A percentile compares a stretch with the other conserved stretches of the same genome.
phyloP scores from a whole-genome alignment of 2,329 filamentous ascomycete genomes.

The Colletotrichum tofieldiae region DNA sequence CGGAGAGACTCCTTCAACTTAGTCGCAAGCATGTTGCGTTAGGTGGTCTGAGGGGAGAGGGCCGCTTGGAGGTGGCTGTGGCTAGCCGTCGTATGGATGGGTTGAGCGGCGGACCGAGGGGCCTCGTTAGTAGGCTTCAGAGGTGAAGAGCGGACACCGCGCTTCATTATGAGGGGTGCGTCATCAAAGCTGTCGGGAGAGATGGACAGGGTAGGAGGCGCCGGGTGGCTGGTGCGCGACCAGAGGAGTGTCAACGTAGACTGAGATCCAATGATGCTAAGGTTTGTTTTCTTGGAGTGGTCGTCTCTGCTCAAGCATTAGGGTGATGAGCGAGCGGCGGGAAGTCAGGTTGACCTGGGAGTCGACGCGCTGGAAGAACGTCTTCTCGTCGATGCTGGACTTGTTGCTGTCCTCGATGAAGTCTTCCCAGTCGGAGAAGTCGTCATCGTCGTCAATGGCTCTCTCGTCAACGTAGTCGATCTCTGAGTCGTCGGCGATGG shows the following conservation, averaged over 20 bases:
- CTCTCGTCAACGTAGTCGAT: conserved; percentile 84
- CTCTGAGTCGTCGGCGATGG: conserved; percentile 68
- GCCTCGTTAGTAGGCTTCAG: conserved; percentile 73
- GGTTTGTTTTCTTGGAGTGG: conserved; percentile 67
- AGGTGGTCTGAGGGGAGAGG: conserved; percentile 88
- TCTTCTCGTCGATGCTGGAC: conserved; percentile 85
- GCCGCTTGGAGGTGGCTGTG: conserved; percentile 78
- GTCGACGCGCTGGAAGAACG: conserved; percentile 91
- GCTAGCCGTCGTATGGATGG: conserved; percentile 80
- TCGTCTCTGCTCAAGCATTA: conserved; percentile 87
- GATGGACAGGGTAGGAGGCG: conserved; percentile 60
- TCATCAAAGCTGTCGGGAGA: conserved; percentile 75
- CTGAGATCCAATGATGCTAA: conserved; percentile 77
- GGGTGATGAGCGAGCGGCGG: conserved; percentile 88
- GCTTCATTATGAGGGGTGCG: conserved; percentile 76
- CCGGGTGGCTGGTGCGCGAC: conserved; percentile 65
- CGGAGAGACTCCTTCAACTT: conserved; percentile 94
- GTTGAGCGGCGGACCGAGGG: conserved; percentile 79
- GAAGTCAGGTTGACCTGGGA: conserved; percentile 89
- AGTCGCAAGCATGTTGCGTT: conserved; percentile 94
- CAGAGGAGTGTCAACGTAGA: conserved; percentile 79
- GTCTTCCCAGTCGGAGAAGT: conserved; percentile 73
- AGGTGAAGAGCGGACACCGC: conserved; percentile 64
- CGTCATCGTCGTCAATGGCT: conserved; percentile 82
- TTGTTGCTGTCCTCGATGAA: conserved; percentile 87